Percentiles rank a stretch among this genome's conserved stretches.
These are phyloP conservation scores for Phaffia rhodozyma DNA, from an alignment of 1,284 basidiomycete genomes.

Conservation along the genomic window DNA sequence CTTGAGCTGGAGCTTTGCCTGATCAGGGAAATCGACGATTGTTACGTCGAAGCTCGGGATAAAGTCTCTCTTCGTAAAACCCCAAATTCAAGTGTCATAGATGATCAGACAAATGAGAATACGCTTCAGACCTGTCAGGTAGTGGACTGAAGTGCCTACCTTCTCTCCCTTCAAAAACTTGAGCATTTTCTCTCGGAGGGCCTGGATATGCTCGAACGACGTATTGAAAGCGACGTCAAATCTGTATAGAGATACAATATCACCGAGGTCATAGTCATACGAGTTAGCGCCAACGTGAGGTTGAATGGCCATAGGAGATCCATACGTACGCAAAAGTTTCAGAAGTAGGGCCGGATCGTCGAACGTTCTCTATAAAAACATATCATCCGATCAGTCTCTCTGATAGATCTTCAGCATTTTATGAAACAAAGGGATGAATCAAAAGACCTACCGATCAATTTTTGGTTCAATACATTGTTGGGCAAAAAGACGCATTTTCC, in stretches of 20 bases:
- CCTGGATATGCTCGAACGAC: conserved; percentile 69
- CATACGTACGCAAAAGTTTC: conserved; percentile 27
- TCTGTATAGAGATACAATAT: conserved; percentile 39
- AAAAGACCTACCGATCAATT: conserved; percentile 40
- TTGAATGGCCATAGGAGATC: not conserved
- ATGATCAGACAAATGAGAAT: not conserved
- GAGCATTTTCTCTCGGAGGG: conserved; percentile 66
- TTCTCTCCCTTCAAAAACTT: conserved; percentile 57
- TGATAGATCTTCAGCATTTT: not conserved
- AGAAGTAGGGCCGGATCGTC: conserved; percentile 39
- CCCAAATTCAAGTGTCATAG: not conserved
- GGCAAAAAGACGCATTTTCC: conserved; percentile 48
- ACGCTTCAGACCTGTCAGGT: too few relatives aligned
- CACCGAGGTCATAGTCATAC: not conserved
- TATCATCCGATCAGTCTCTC: conserved; percentile 20
- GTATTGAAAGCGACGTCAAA: conserved; percentile 75
- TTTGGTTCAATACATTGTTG: conserved; percentile 48
- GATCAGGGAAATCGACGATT: conserved; percentile 60
- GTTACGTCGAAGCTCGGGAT: conserved; percentile 55
- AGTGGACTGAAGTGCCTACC: not conserved
- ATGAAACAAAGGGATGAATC: conserved; percentile 10
- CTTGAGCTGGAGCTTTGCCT: conserved; percentile 63
- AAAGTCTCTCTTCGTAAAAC: conserved; percentile 45
- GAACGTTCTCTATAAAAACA: conserved; percentile 30
- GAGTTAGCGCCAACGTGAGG: not conserved